Evolutionary conservation across 306 rosid genomes (phyloP), one percentile per base, ranked within the genome.

Genomic region (Rosa persica): DNA sequence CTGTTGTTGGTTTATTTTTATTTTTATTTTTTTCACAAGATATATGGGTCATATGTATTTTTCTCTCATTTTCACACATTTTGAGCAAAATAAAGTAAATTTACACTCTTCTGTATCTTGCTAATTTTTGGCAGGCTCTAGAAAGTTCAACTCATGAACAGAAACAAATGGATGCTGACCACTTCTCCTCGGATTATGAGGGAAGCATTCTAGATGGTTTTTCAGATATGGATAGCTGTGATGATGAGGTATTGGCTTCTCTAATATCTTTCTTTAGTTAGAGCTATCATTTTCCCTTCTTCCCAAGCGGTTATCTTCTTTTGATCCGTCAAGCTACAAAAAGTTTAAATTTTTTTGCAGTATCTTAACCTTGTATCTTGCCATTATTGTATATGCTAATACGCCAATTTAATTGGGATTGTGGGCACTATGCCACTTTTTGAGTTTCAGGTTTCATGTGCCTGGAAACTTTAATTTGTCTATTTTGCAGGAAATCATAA

Each of bases 181-280:
- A 77, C 58, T 64, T 66, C 75, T 88, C 87, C 70, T 88, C 93
- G 0, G 98, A 88, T 54, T 65, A 76, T 75, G 88, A 81, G 1
- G 42, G 5, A 27, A 87, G 87, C 79, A 83, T 86, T 74, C 82
- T 86, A 74, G 87, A 85, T 76, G 92, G 86, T 72, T 83, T 83
- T 78, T 86, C 93, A 12, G 95, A 90, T 76, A 16, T 69, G 36
- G 97, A 88, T 79, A 69, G 79, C 73, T 88, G 85, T 20, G 93
- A 90, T 72, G 77, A 71, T 40, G 96, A 90, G 87, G 98, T 92
- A 66, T 58, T 40, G 42, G 54, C 78, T 48, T n/a, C 34, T 4
- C 13, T 3, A 34, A 34, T 4, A 52, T 11, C 25, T 36, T 34
- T 27, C 19, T 4, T 27, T 61, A n/a, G 12, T 61, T 61, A 5